phyloP scores from a whole-genome alignment of 768 basidiomycete genomes.

The Tricholomella constricta region DNA sequence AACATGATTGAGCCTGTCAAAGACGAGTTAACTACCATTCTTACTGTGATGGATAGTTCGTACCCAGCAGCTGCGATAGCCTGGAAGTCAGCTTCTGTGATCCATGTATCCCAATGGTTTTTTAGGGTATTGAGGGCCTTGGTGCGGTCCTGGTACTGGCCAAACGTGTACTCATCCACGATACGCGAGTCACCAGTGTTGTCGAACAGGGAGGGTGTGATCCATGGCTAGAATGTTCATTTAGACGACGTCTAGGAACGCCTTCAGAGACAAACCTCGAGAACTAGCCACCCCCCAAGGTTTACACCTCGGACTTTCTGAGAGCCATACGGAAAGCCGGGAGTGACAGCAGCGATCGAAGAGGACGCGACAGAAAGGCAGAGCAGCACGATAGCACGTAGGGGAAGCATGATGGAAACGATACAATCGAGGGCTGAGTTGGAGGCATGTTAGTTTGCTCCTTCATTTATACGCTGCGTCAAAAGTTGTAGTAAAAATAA shows the following conservation, averaged over 20 bases:
- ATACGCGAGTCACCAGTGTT: constrained; percentile 59
- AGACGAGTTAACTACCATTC: constrained; percentile 2
- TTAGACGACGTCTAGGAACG: background rate
- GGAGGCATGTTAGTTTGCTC: background rate
- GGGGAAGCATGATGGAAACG: constrained; percentile 13
- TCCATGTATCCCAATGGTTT: constrained; percentile 82
- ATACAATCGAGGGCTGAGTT: constrained; percentile 5
- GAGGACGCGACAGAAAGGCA: constrained; percentile 32
- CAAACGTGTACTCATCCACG: constrained; percentile 81
- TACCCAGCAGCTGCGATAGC: constrained; percentile 78
- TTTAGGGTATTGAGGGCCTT: constrained; percentile 54
- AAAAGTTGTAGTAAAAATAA: constrained; percentile 6
- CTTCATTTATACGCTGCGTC: constrained; percentile 15
- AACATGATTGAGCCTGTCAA: constrained; percentile 75
- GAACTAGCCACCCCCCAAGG: constrained; percentile 63
- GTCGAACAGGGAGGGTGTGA: constrained; percentile 76
- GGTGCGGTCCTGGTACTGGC: constrained; percentile 54
- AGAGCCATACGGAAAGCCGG: constrained; percentile 72
- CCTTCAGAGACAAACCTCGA: constrained; percentile 36
- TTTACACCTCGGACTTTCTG: constrained; percentile 82
- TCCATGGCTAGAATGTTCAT: constrained; percentile 59
- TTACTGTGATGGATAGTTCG: constrained; percentile 16
- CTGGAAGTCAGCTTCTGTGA: constrained; percentile 78
- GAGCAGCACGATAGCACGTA: constrained; percentile 22
- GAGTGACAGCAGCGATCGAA: constrained; percentile 37